Percentiles rank a stretch among this genome's conserved stretches.
Evolutionary conservation across 2,329 filamentous ascomycete genomes (phyloP).

Genomic region (Penicillium sp.): DNA sequence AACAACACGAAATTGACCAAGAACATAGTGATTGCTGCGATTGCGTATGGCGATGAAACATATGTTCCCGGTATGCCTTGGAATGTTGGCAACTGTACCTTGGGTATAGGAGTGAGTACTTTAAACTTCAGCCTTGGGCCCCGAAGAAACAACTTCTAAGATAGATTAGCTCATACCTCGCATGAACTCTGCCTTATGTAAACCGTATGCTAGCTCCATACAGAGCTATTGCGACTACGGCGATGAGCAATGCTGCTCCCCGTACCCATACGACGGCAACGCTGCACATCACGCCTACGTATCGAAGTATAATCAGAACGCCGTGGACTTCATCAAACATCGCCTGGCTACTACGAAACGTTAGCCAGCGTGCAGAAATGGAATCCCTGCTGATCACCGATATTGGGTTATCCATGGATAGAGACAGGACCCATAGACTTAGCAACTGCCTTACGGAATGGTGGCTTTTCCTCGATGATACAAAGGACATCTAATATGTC

Average conservation of each 20-base stretch:
- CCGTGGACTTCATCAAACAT: constrained; percentile 19
- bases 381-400: not conserved
- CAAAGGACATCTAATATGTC: too few relatives aligned
- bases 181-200: constrained; percentile 11
- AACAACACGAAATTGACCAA: not conserved
- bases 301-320: constrained; percentile 15
- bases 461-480: not conserved
- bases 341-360: not conserved
- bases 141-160: not conserved
- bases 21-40: constrained; percentile 19
- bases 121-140: not conserved
- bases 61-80: constrained; percentile 17
- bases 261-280: constrained; percentile 9
- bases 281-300: constrained; percentile 15
- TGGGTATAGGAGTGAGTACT: constrained; percentile 21
- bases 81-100: constrained; percentile 19
- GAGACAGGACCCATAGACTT: not conserved
- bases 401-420: not conserved
- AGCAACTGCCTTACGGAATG: not conserved
- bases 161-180: constrained; percentile 3
- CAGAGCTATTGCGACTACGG: constrained; percentile 20
- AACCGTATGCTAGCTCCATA: constrained; percentile 16
- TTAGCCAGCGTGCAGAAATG: too few relatives aligned
- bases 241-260: constrained; percentile 14
- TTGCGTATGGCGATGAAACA: constrained; percentile 23